These are phyloP conservation scores for Geranium rotundifolium DNA, from an alignment of 345 rosid species.

Conservation along the genomic window DNA sequence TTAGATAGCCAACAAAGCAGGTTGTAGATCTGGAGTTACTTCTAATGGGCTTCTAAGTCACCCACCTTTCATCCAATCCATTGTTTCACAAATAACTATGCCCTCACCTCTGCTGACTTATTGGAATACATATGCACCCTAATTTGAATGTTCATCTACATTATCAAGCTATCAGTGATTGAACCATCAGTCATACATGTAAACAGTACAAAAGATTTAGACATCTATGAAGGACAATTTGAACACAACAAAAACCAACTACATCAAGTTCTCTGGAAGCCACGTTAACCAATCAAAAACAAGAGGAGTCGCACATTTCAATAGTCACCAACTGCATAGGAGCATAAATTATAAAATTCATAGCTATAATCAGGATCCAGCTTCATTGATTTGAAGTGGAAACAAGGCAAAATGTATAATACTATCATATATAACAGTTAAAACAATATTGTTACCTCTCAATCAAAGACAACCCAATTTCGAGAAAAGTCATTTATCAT, in stretches of 20 bases:
- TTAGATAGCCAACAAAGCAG: background rate
- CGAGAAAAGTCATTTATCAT: conserved; percentile 26
- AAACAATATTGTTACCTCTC: too few species aligned
- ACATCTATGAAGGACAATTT: too few species aligned
- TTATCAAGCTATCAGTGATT: background rate
- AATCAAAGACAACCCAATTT: background rate
- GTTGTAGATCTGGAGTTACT: background rate
- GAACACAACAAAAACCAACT: too few species aligned
- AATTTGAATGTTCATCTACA: too few species aligned
- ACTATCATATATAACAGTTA: background rate
- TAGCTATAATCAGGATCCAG: background rate
- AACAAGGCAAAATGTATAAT: background rate
- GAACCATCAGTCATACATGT: background rate
- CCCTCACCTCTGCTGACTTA: background rate
- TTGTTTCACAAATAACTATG: too few species aligned
- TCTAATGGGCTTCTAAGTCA: too few species aligned
- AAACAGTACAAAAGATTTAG: background rate
- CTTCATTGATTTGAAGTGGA: background rate
- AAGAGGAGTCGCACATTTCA: too few species aligned
- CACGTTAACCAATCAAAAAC: too few species aligned
- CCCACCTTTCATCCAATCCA: background rate
- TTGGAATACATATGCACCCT: background rate
- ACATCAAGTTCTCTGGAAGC: too few species aligned
- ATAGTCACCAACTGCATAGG: too few species aligned
- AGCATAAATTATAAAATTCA: too few species aligned